Base-by-base conservation (phyloP, 805 yeast genomes). In the Kuraishia molischiana region DNA sequence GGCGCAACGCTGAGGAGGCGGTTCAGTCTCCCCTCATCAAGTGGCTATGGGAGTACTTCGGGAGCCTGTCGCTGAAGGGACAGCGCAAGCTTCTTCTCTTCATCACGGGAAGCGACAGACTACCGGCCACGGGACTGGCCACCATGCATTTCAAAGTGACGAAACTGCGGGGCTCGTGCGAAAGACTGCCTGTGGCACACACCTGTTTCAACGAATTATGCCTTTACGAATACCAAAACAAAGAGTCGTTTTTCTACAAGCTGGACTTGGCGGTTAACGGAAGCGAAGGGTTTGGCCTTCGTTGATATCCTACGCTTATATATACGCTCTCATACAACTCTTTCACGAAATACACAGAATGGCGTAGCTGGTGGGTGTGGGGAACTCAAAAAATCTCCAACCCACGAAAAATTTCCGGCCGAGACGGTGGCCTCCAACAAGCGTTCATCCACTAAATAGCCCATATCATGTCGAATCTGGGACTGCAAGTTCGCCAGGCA, bases 181-280 rank as follows among this genome's bases (percentile, higher is more conserved):
- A 70, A 2, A 62, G 80, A 35, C 59, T 89, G 14, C 97, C 97
- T 0, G 62, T 81, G 13, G 86, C 97, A 0, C 97, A 90, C 53
- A 92, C 97, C 0, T 90, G 98, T 49, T 90, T 92, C 63, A 92
- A 90, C 53, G 95, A 90, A 61, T 54, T 90, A 19, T 81, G 90
- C 39, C 47, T 92, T 4, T 82, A 77, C 56, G 77, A 77, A 28
- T 90, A 90, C 54, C 46, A 58, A 11, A 52, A 72, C 4, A 62
- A 64, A 41, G 73, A 69, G n/a, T 74, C 72, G 43, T 60, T 92
- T 38, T 54, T 60, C 32, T 38, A 51, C 1, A 89, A 85, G 56
- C 56, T 90, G 41, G 52, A 61, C n/a, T 51, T 67, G 44, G 95
- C 97, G 0, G 70, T 90, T 15, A 61, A 69, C 33, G 94, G 82